A percentile compares a stretch with the other conserved stretches of the same genome.
Evolutionary conservation across 805 yeast genomes (phyloP).

Genomic region (Saccharomycodes ludwigii): DNA sequence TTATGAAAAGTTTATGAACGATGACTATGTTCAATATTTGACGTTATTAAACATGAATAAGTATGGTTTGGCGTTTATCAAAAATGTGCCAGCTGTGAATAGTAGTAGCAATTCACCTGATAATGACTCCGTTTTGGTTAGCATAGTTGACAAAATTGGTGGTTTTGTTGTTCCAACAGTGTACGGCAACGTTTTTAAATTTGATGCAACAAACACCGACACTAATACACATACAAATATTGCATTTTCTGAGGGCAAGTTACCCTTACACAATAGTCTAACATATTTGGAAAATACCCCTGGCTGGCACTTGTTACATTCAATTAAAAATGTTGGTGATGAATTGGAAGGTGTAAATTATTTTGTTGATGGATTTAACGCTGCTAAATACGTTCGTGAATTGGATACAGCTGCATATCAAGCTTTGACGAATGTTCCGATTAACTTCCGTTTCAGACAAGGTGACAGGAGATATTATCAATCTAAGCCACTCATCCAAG

Average conservation of each 20-base stretch:
- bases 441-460: constrained; percentile 57
- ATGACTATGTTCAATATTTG: constrained; percentile 24
- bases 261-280: constrained; percentile 71
- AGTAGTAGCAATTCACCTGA: no score
- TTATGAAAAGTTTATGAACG: constrained; percentile 30
- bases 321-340: constrained; percentile 30
- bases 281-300: constrained; percentile 74
- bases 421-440: constrained; percentile 50
- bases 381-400: constrained; percentile 42
- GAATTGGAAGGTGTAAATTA: constrained; percentile 56
- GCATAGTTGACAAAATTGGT: no score
- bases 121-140: no score
- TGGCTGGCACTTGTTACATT: constrained; percentile 60
- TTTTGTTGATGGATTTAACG: constrained; percentile 59
- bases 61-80: constrained; percentile 45
- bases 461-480: constrained; percentile 50
- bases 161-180: no score
- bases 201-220: constrained; percentile 48
- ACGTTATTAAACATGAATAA: constrained; percentile 35
- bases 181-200: no score
- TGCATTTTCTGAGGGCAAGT: constrained; percentile 50
- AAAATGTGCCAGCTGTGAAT: constrained; percentile 42
- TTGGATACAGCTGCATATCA: constrained; percentile 50
- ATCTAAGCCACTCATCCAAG: constrained; percentile 51
- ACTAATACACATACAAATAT: constrained; percentile 47